Evolutionary conservation across 345 rosid genomes (phyloP).

Genomic region (Clarkia xantiana): DNA sequence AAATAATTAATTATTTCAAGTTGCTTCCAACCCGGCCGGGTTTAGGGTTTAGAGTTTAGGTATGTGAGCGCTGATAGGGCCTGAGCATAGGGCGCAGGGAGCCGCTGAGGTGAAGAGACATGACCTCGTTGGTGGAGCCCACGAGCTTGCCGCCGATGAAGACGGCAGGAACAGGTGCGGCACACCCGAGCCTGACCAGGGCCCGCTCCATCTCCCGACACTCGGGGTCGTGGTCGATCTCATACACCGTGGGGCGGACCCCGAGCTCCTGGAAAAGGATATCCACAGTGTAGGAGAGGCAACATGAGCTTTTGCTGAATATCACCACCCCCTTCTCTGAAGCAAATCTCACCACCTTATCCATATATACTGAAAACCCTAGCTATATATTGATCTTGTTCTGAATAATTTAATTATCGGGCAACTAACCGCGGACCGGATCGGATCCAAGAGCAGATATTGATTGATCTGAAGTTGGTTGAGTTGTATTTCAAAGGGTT

Average conservation of each 20-base stretch:
- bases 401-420: too few relatives aligned
- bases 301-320: constrained; percentile 76
- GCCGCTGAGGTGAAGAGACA: constrained; percentile 76
- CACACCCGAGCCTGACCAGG: constrained; percentile 48
- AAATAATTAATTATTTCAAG: too few relatives aligned
- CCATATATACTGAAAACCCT: constrained; percentile 16
- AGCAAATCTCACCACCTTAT: constrained; percentile 48
- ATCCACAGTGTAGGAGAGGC: constrained; percentile 61
- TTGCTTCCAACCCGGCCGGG: neutral
- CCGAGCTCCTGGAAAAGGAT: constrained; percentile 59
- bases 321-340: constrained; percentile 63
- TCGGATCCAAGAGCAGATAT: too few relatives aligned
- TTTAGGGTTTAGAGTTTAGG: constrained; percentile 5
- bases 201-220: constrained; percentile 69
- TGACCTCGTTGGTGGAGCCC: constrained; percentile 76
- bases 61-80: constrained; percentile 38
- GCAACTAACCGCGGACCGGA: constrained; percentile 3
- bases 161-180: constrained; percentile 53
- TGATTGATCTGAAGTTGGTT: constrained; percentile 2
- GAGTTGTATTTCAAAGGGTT: neutral
- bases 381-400: neutral
- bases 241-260: constrained; percentile 42
- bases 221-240: constrained; percentile 62
- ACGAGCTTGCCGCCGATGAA: constrained; percentile 59
- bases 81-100: constrained; percentile 42